Conservation (phyloP, 2,329 filamentous ascomycete species). For the Coccinonectria pachysandricola region DNA sequence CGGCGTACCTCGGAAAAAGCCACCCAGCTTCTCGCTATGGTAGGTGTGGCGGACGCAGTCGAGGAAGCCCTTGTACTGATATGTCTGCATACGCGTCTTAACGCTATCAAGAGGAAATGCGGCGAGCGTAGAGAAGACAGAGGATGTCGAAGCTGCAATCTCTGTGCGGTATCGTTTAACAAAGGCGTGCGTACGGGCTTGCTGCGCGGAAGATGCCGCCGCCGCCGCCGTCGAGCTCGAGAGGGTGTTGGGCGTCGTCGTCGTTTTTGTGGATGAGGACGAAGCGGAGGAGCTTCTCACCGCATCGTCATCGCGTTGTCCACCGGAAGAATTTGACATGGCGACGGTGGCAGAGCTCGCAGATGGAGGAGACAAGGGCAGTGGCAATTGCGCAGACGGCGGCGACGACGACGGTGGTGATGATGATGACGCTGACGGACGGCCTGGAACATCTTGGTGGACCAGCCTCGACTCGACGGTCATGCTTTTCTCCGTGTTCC, state of each 20-base stretch:
- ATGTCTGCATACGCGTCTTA: conserved; percentile 84
- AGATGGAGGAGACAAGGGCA: conserved; percentile 16
- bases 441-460: conserved; percentile 30
- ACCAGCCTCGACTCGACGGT: conserved; percentile 25
- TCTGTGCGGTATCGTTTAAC: conserved; percentile 72
- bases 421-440: too few species aligned
- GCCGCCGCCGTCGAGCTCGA: conserved; percentile 4
- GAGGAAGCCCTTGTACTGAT: conserved; percentile 63
- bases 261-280: too few species aligned
- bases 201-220: too few species aligned
- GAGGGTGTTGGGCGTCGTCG: conserved; percentile 11
- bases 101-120: conserved; percentile 85
- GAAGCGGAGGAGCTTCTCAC: too few species aligned
- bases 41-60: conserved; percentile 72
- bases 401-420: too few species aligned
- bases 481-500: conserved; percentile 24
- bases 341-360: conserved; percentile 13
- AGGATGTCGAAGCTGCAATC: conserved; percentile 67
- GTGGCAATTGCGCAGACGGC: conserved; percentile 17
- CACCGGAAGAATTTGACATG: conserved; percentile 19
- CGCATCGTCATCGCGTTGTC: conserved; percentile 20
- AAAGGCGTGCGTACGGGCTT: too few species aligned
- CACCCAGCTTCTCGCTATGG: conserved; percentile 56
- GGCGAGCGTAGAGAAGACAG: conserved; percentile 65
- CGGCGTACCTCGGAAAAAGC: conserved; percentile 70